Base-by-base conservation (phyloP, 352 stramenopile species). In the Globisporangium alternatum region DNA sequence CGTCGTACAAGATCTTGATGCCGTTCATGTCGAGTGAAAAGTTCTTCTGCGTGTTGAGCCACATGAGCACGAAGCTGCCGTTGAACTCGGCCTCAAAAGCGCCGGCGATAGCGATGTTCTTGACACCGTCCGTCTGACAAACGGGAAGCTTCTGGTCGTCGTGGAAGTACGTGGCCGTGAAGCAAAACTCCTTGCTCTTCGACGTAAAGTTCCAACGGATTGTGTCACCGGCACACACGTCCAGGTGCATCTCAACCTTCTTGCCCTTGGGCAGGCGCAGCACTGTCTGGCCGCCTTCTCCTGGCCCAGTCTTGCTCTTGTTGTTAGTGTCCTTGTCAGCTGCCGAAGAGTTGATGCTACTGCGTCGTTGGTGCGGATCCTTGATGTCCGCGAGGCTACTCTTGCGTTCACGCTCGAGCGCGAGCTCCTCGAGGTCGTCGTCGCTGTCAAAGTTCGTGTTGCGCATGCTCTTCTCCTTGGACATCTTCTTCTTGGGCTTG, bases 171-270 rank as follows among this genome's bases (percentile, higher is more conserved):
- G 78, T 89, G 2, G 78, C 81, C 4, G 72, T 65, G 48, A 90
- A 94, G 57, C 74, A 77, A 39, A 86, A 90, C 1, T 88, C 78
- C 25, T 73, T 82, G 55, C 74, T 88, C 30, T 79, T 84, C 39
- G 76, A 78, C 19, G 68, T 62, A 33, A 89, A 92, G 13, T 78
- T 64, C 86, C 86, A 94, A 19, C 69, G 62, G 53, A 94, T 76
- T 5, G 71, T 73, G 56, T 94, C 86, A 1, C 82, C 80, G 0
- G 78, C 72, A 7, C 79, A 71, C 9, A 94, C 83, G 54, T 94
- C 81, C 33, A 94, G 64, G 65, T 94, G 86, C 86, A 94, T 94
- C 56, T 94, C 83, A 51, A 90, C 70, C 31, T 78, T 88, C 12
- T 86, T 78, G 6, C 81, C 81, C 22, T 90, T 90, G 0, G 82